A percentile compares a stretch with the other conserved stretches of the same genome.
Conservation (phyloP, 2,329 filamentous ascomycete species). For the Penicillium sp. region DNA sequence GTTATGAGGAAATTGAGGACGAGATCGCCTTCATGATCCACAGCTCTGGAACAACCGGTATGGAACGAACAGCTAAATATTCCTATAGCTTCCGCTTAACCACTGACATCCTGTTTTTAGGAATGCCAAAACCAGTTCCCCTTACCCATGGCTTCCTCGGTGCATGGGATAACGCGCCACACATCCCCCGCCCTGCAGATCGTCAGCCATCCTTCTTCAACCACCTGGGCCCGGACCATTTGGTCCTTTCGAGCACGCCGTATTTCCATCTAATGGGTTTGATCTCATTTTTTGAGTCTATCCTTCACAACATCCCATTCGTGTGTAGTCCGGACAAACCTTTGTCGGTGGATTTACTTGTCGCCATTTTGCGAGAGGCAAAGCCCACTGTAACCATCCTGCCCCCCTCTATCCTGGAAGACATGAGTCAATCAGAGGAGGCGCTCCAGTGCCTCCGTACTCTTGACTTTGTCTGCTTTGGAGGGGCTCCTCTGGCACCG, state of each 20-base stretch:
- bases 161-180: not conserved
- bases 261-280: conserved; percentile 16
- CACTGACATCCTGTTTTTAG: not conserved
- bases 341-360: conserved; percentile 5
- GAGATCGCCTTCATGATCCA: not conserved
- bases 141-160: not conserved
- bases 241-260: conserved; percentile 5
- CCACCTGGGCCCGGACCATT: not conserved
- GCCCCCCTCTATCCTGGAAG: not conserved
- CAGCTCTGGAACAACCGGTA: not conserved
- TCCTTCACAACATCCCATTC: conserved; percentile 1
- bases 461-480: not conserved
- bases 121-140: not conserved
- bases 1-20: not conserved
- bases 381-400: not conserved
- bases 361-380: not conserved
- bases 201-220: not conserved
- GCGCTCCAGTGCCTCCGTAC: not conserved
- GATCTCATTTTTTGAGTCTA: not conserved
- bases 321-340: conserved; percentile 8
- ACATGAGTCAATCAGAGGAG: not conserved
- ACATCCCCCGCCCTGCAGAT: not conserved
- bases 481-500: not conserved
- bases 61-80: not conserved
- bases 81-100: not conserved